Conservation (phyloP, 2,329 filamentous ascomycete genomes). For the Botryotinia narcissicola region DNA sequence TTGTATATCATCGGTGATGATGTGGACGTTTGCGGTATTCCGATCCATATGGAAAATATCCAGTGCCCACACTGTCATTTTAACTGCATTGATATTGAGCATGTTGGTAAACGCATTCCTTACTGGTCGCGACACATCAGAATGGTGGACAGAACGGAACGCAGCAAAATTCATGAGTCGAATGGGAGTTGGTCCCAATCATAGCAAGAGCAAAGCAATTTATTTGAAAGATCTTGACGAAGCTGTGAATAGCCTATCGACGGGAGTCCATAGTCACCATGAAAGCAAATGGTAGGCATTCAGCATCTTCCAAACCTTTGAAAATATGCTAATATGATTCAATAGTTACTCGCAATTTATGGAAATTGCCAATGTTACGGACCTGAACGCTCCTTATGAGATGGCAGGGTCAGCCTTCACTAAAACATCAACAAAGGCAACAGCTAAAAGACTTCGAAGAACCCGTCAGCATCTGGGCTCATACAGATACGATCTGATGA, state of each 20-base stretch:
- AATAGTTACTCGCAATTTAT: conserved; percentile 59
- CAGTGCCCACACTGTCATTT: conserved; percentile 71
- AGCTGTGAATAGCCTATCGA: conserved; percentile 41
- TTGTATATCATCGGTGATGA: conserved; percentile 70
- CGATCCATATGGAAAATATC: conserved; percentile 65
- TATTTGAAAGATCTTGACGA: conserved; percentile 80
- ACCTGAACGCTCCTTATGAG: conserved; percentile 56
- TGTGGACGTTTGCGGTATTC: conserved; percentile 68
- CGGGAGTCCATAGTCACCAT: conserved; percentile 25
- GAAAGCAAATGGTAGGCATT: conserved; percentile 51
- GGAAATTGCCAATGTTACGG: conserved; percentile 55
- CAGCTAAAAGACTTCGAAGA: conserved; percentile 64
- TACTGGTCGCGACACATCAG: conserved; percentile 67
- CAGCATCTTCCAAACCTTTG: background rate
- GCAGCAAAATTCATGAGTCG: conserved; percentile 78
- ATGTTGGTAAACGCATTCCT: conserved; percentile 71
- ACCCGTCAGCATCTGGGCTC: conserved; percentile 80
- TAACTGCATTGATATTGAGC: conserved; percentile 67
- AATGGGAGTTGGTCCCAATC: conserved; percentile 75
- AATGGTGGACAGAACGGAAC: conserved; percentile 83
- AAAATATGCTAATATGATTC: conserved; percentile 23
- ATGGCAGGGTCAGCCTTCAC: conserved; percentile 50
- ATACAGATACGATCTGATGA: conserved; percentile 86
- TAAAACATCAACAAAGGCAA: conserved; percentile 50
- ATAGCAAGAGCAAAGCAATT: conserved; percentile 79